Evolutionary conservation across 148 eudicot species (phyloP), one percentile per base, ranked within the genome.

Genomic region (Vaccinium myrtillus): DNA sequence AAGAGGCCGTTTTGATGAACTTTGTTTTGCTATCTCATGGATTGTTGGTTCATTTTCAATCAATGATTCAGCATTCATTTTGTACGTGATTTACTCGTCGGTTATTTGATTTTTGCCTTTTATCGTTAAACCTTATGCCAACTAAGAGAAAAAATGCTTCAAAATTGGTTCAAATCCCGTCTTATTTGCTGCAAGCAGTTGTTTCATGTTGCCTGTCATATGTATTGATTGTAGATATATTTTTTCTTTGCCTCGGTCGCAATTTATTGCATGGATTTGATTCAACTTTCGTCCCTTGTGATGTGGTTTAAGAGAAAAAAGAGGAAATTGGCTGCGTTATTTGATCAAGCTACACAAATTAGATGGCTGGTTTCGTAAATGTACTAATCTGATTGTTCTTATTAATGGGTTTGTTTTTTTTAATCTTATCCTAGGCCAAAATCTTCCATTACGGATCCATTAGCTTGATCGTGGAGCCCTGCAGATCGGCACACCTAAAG

Each of bases 381-480:
- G 67, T n/a, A 21, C 67, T 59, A 19, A 59, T 8, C 27, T 63
- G 69, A n/a, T 61, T 61, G 25, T 39, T 39, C 15, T 4, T 74
- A 6, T 12, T 69, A 3, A 23, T 9, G 49, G 36, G 58, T 48
- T 15, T 58, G 15, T n/a, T 46, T 14, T 82, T 39, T 27, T 19
- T 27, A 43, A 43, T 43, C 7, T 69, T 71, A 8, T 58, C 49
- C 19, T 75, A 95, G 97, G 93, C 94, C 0, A 95, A 94, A 81
- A 90, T 94, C 18, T 95, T 95, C 87, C 98, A 95, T 32, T 95
- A 92, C 46, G 98, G 98, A 69, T 94, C 98, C 10, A 95, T 95
- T 58, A 95, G 98, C 74, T 91, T 95, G 91, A 95, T 95, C 1
- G 95, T 93, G 73, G 98, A 95, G 94, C 98, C 98, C 80, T 95